These are phyloP conservation scores for Arthrobotrys sinensis DNA, from an alignment of 2,329 filamentous ascomycete species.

Conservation along the genomic window DNA sequence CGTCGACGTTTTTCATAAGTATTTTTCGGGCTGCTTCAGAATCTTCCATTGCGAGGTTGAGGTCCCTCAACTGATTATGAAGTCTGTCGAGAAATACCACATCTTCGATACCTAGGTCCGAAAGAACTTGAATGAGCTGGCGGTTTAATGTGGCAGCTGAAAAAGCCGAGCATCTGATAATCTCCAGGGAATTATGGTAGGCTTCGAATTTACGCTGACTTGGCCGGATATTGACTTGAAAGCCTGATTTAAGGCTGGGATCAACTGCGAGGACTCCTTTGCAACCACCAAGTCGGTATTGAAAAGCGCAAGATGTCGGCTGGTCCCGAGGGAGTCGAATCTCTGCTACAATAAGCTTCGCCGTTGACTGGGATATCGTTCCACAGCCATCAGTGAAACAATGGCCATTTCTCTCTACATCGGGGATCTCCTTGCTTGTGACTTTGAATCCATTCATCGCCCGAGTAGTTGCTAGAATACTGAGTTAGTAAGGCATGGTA, in stretches of 20 bases:
- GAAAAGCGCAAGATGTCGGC: slow-evolving; percentile 82
- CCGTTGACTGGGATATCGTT: slow-evolving; percentile 86
- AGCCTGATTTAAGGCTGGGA: slow-evolving; percentile 73
- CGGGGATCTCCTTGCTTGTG: slow-evolving; percentile 74
- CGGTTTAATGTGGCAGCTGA: slow-evolving; percentile 87
- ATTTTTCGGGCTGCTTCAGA: slow-evolving; percentile 77
- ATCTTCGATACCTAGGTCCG: slow-evolving; percentile 80
- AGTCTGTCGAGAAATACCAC: slow-evolving; percentile 79
- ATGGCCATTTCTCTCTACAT: slow-evolving; percentile 78
- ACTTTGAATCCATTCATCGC: slow-evolving; percentile 78
- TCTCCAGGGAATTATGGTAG: slow-evolving; percentile 80
- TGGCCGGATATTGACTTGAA: slow-evolving; percentile 82
- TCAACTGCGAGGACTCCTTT: slow-evolving; percentile 90
- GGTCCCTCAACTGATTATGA: slow-evolving; percentile 76
- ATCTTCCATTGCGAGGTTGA: slow-evolving; percentile 79
- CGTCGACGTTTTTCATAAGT: slow-evolving; percentile 83
- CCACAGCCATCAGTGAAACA: slow-evolving; percentile 94
- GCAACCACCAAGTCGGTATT: slow-evolving; percentile 91
- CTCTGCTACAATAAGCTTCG: slow-evolving; percentile 80
- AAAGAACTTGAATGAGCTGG: slow-evolving; percentile 89
- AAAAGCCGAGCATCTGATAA: slow-evolving; percentile 84
- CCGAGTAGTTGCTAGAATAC: slow-evolving; percentile 77
- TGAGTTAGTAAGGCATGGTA: background rate
- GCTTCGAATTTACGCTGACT: slow-evolving; percentile 91
- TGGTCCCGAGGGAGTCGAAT: slow-evolving; percentile 74